These are phyloP conservation scores for Fusarium siculi DNA, from an alignment of 2,329 filamentous ascomycete genomes.

Conservation along the genomic window DNA sequence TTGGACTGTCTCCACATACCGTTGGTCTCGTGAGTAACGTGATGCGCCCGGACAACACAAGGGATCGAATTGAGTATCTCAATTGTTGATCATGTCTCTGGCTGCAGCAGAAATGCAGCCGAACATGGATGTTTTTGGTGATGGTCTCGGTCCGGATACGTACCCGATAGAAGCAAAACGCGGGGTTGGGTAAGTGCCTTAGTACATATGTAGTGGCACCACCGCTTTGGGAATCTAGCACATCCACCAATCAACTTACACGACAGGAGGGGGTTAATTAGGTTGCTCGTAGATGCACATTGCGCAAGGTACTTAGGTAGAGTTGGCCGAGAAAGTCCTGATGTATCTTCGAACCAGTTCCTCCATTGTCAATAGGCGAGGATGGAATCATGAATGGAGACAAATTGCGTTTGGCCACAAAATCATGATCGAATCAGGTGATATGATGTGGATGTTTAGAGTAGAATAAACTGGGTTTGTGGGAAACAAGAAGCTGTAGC, in stretches of 20 bases:
- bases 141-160: slow-evolving; percentile 24
- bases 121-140: slow-evolving; percentile 15
- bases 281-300: slow-evolving; percentile 8
- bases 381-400: background rate
- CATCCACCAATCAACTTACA: slow-evolving; percentile 47
- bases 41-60: background rate
- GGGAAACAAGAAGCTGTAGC: background rate
- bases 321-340: slow-evolving; percentile 2
- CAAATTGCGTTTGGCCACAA: background rate
- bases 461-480: background rate
- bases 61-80: slow-evolving; percentile 16
- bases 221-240: slow-evolving; percentile 13
- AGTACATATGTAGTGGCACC: background rate
- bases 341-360: background rate
- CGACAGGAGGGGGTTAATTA: slow-evolving; percentile 15
- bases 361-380: background rate
- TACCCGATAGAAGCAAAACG: slow-evolving; percentile 31
- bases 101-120: slow-evolving; percentile 20
- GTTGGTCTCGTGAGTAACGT: slow-evolving; percentile 6
- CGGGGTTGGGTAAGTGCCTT: slow-evolving; percentile 17
- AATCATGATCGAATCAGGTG: slow-evolving; percentile 8
- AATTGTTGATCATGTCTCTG: slow-evolving; percentile 26
- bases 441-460: slow-evolving; percentile 2
- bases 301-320: background rate
- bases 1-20: background rate